Base-by-base conservation (phyloP, 148 eudicot species). In the Persicaria maculosa region DNA sequence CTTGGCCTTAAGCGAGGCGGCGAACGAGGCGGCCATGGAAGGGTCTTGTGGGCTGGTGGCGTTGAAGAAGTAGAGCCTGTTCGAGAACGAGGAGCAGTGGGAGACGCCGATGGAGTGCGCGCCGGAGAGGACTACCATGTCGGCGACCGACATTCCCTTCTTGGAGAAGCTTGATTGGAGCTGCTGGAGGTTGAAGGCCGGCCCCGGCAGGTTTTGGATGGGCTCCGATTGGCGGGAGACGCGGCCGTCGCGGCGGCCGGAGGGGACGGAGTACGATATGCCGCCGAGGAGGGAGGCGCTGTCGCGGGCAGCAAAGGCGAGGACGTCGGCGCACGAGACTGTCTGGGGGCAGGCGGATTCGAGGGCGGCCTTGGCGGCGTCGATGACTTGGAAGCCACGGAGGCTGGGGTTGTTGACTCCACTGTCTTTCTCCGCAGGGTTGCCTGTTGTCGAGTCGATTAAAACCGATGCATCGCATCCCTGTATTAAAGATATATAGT, bases 171-270 rank as follows among this genome's bases (percentile, higher is more conserved):
- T 54, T n/a, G 45, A 62, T 44, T 82, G 81, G 44, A 75, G 36
- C 7, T 78, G 80, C 40, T 57, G 64, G 36, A 84, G 74, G 81
- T 77, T 62, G 61, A 70, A 53, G 25, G 17, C 11, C 7, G 87
- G 85, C 17, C 76, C 50, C 50, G 87, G 89, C 36, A 86, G 19
- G 72, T 84, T 80, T 5, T 22, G 9, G 11, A 64, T 1, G 7
- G 83, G 82, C 68, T 86, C 87, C 22, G 77, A 47, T 4, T 85
- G 87, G 20, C 8, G 72, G 0, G 87, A 86, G 65, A 86, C 65
- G 25, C 78, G 75, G 25, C 89, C 87, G 47, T 84, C 87, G 55
- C 83, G 71, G 11, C 89, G 75, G 55, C 89, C 87, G 1, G 84
- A 85, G 25, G 83, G 85, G 36, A 84, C 85, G 6, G 54, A 9